These are phyloP conservation scores for Apiotrichum porosum DNA, from an alignment of 1,284 basidiomycete genomes.

Conservation along the genomic window DNA sequence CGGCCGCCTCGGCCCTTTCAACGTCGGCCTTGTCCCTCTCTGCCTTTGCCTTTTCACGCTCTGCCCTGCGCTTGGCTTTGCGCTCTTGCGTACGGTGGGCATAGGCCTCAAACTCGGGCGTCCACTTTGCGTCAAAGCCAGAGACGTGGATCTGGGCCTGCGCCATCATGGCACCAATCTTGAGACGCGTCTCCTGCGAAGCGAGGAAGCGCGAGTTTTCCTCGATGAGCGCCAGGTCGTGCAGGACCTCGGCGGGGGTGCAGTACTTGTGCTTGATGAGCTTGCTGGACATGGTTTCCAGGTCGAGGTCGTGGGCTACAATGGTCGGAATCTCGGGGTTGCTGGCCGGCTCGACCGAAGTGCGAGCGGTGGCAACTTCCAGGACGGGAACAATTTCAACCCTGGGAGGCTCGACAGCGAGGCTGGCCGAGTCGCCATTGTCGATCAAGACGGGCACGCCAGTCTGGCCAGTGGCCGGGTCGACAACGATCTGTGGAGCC, in stretches of 20 bases:
- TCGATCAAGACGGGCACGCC: not conserved
- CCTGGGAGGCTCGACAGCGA: not conserved
- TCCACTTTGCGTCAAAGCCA: constrained; percentile 79
- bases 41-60: constrained; percentile 70
- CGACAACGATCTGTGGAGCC: not conserved
- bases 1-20: constrained; percentile 5
- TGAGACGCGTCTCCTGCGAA: constrained; percentile 71
- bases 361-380: too few species aligned
- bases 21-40: not conserved
- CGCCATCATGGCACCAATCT: constrained; percentile 85
- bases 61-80: constrained; percentile 55
- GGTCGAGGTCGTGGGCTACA: constrained; percentile 66
- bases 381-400: not conserved
- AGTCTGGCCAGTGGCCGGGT: constrained; percentile 1
- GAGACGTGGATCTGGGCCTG: constrained; percentile 76
- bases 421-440: not conserved
- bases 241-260: constrained; percentile 79
- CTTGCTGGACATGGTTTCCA: constrained; percentile 84
- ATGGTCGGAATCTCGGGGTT: not conserved
- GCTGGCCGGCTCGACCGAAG: not conserved
- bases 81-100: constrained; percentile 69
- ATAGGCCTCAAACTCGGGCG: constrained; percentile 83
- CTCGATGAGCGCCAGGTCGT: constrained; percentile 83
- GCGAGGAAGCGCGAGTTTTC: constrained; percentile 70
- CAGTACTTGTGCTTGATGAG: constrained; percentile 84